phyloP scores from a whole-genome alignment of 2,329 filamentous ascomycete genomes.

The Aspergillus japonicus region DNA sequence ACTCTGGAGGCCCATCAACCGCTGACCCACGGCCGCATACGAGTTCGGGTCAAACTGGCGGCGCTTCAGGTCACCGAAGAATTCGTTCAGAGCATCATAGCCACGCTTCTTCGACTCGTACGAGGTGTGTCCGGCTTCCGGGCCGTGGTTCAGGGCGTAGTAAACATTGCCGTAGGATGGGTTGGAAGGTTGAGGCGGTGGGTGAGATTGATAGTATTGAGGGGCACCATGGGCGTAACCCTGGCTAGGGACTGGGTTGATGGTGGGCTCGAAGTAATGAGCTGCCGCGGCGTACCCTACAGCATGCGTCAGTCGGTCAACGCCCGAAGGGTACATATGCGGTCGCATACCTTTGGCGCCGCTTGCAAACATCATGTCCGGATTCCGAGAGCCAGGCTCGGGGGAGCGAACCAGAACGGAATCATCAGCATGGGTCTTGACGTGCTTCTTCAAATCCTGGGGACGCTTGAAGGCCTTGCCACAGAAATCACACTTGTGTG shows the following conservation, averaged over 20 bases:
- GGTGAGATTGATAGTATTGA: constrained; percentile 55
- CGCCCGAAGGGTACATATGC: neutral
- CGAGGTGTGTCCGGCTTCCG: constrained; percentile 61
- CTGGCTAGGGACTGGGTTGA: constrained; percentile 48
- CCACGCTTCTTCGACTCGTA: constrained; percentile 77
- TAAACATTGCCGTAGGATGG: constrained; percentile 72
- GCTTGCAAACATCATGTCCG: constrained; percentile 41
- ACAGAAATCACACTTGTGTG: constrained; percentile 98
- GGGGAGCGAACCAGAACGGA: constrained; percentile 70
- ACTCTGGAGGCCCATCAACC: constrained; percentile 77
- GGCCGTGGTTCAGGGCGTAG: constrained; percentile 68
- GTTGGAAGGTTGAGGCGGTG: constrained; percentile 53
- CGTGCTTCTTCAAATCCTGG: constrained; percentile 98
- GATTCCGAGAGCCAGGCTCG: constrained; percentile 53
- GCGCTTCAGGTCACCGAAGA: constrained; percentile 90
- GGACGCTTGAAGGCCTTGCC: constrained; percentile 99
- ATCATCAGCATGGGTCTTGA: constrained; percentile 98
- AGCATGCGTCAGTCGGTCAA: neutral
- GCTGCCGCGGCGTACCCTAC: constrained; percentile 35
- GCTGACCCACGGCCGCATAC: constrained; percentile 89
- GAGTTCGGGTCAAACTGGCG: constrained; percentile 83
- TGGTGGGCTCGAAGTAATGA: constrained; percentile 59
- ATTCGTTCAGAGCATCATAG: constrained; percentile 88
- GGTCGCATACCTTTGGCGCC: constrained; percentile 36
- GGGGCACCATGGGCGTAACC: constrained; percentile 45